phyloP scores from a whole-genome alignment of 2,329 filamentous ascomycete genomes.

The Eutypa lata region DNA sequence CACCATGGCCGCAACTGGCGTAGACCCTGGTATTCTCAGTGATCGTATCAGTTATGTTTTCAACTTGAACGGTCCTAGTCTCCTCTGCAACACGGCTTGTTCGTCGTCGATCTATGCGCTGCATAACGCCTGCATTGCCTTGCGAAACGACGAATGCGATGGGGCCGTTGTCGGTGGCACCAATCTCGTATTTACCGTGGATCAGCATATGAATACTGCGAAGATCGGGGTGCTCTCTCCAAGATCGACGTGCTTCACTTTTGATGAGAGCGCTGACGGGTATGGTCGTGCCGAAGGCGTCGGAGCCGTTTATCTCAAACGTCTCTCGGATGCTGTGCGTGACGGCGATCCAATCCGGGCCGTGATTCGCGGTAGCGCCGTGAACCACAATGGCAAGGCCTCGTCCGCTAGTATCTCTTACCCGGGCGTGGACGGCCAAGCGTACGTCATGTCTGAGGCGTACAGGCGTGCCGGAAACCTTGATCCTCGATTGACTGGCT shows the following conservation, averaged over 20 bases:
- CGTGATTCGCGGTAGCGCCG: constrained; percentile 13
- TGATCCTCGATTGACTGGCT: too few relatives aligned
- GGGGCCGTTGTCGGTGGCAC: constrained; percentile 30
- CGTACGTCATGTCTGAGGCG: constrained; percentile 3
- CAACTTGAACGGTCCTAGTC: neutral
- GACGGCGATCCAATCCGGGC: constrained; percentile 16
- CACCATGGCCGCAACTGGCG: neutral
- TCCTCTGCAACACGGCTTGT: neutral
- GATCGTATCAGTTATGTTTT: neutral
- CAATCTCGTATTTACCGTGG: constrained; percentile 31
- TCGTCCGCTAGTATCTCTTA: constrained; percentile 16
- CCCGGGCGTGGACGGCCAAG: constrained; percentile 13
- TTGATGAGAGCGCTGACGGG: constrained; percentile 25
- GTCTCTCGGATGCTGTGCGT: constrained; percentile 13
- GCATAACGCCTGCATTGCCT: constrained; percentile 23
- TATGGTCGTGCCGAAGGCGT: constrained; percentile 21
- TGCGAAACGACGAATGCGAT: constrained; percentile 24
- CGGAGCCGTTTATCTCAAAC: constrained; percentile 13
- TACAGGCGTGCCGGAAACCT: constrained; percentile 5
- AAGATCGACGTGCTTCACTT: constrained; percentile 24
- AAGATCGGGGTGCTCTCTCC: constrained; percentile 31
- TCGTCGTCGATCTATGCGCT: neutral
- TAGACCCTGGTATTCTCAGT: neutral
- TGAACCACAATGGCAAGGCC: constrained; percentile 16
- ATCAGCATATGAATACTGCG: constrained; percentile 25